These are phyloP conservation scores for Salvia rosmarinus DNA, from an alignment of 257 asterid genomes.

Conservation along the genomic window DNA sequence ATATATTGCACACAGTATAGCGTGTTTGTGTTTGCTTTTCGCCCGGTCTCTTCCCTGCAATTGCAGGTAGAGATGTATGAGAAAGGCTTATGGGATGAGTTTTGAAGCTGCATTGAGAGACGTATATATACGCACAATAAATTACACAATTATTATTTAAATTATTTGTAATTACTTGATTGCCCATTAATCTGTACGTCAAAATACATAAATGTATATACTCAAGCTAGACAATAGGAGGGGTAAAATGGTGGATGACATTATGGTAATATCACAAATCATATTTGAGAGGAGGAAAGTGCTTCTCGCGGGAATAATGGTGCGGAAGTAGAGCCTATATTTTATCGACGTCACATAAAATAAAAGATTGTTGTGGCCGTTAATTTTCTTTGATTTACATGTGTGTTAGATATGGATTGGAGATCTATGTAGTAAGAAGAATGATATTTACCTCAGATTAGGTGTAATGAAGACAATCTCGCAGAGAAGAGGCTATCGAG, in stretches of 20 bases:
- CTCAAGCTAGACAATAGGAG: neutral
- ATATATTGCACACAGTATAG: neutral
- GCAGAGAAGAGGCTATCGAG: too few relatives aligned
- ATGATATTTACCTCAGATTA: too few relatives aligned
- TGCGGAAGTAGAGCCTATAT: neutral
- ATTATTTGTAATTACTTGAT: neutral
- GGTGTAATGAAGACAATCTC: too few relatives aligned
- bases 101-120: neutral
- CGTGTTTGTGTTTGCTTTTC: conserved; percentile 1
- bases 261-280: neutral
- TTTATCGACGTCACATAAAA: conserved; percentile 15
- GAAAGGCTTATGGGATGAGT: conserved; percentile 31
- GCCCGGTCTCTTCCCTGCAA: conserved; percentile 57
- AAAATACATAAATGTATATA: neutral
- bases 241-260: conserved; percentile 27
- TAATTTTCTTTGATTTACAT: neutral
- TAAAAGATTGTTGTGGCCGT: neutral
- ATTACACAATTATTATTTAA: too few relatives aligned
- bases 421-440: too few relatives aligned
- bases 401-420: too few relatives aligned
- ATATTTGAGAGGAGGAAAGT: conserved; percentile 23
- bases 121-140: neutral
- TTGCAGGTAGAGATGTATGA: conserved; percentile 54
- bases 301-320: conserved; percentile 29
- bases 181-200: neutral